Base-by-base conservation (phyloP, 208 protist species). In the Leishmania turanica region DNA sequence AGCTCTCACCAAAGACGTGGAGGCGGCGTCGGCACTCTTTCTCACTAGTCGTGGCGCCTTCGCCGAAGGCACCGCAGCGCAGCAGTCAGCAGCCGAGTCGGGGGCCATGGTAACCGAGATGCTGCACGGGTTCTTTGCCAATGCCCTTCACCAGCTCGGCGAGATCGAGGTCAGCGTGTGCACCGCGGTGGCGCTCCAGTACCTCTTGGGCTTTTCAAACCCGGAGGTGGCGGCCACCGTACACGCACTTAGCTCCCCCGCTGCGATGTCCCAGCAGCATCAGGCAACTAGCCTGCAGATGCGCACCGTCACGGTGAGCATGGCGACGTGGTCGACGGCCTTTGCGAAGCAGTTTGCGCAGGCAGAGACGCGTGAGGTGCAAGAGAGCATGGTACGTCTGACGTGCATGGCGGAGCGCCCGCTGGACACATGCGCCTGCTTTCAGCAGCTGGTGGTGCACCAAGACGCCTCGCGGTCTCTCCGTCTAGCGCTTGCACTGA, bases 341-440 rank as follows among this genome's bases (percentile, higher is more conserved):
- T 85, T 89, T 27, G 45, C 75, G 47, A 75, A 72, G 66, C 79
- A 78, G 54, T 87, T 80, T 84, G 71, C 85, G 62, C 82, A 40
- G 51, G 76, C 77, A 19, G 72, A 87, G 47, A 82, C 79, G 27
- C 86, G 60, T 11, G 74, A 81, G 21, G 72, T 84, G 54, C 73
- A 84, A 72, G 81, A 91, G 49, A 84, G 85, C 72, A 78, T 78
- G 42, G 84, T 89, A 47, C 90, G 92, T 11, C 80, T 93, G n/a
- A 95, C 90, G 37, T 97, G 93, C 77, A 87, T 95, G 84, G 93
- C 93, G 17, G 91, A 97, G 77, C 85, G 91, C 8, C 93, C 93
- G 4, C 60, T 94, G 37, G 88, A 92, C 75, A 97, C 93, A 6
- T 81, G 85, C 7, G 72, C 82, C 19, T 95, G 93, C 73, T 95